Percentiles rank a stretch among this genome's conserved stretches.
Conservation (phyloP, 768 basidiomycete genomes). For the Amanita exitialis region DNA sequence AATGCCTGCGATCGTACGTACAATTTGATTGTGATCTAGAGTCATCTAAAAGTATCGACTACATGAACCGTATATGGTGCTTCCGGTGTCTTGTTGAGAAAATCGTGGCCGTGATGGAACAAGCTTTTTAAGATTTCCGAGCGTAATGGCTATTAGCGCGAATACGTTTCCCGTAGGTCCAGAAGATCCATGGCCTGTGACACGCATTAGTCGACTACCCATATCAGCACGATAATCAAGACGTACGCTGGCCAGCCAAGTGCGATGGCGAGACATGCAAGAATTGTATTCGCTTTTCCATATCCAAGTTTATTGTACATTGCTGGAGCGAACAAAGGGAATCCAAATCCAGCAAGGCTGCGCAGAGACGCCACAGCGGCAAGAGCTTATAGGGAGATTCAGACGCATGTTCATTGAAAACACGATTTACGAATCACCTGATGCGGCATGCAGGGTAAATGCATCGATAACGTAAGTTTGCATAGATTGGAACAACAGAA, state of each 20-base stretch:
- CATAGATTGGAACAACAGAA: conserved; percentile 50
- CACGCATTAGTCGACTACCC: background rate
- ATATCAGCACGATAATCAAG: background rate
- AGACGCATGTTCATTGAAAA: background rate
- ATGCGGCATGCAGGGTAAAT: conserved; percentile 59
- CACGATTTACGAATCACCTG: conserved; percentile 26
- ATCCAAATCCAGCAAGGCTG: conserved; percentile 60
- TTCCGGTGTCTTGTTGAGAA: background rate
- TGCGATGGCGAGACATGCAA: conserved; percentile 46
- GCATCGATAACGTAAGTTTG: conserved; percentile 62
- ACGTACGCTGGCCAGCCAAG: conserved; percentile 39
- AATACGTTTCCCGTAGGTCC: conserved; percentile 3
- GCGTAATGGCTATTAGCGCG: conserved; percentile 5
- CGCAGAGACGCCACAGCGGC: conserved; percentile 57
- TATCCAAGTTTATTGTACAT: conserved; percentile 61
- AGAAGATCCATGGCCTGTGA: conserved; percentile 10
- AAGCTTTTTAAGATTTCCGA: background rate
- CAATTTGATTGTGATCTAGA: too few relatives aligned
- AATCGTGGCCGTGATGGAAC: background rate
- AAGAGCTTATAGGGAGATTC: conserved; percentile 33
- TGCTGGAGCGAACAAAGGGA: conserved; percentile 68
- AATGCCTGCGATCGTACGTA: too few relatives aligned
- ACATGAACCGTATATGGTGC: too few relatives aligned
- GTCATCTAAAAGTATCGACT: too few relatives aligned
- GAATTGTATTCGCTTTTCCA: conserved; percentile 58